A percentile compares a stretch with the other conserved stretches of the same genome.
Conservation (phyloP, 805 yeast genomes). For the Vanderwaltozyma yarrowii region DNA sequence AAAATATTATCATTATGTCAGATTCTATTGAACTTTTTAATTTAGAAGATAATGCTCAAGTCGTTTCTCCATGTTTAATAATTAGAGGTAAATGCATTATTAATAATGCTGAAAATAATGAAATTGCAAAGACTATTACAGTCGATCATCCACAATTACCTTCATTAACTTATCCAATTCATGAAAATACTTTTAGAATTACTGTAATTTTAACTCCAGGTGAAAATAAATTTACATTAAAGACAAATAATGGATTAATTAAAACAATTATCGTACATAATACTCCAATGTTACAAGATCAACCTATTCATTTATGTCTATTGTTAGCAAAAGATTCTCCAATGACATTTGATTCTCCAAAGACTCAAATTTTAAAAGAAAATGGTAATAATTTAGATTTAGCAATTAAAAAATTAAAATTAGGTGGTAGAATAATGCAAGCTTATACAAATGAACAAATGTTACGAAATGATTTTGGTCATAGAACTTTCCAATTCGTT, state of each 20-base stretch:
- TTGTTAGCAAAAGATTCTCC: slow-evolving; percentile 70
- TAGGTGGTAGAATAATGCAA: slow-evolving; percentile 82
- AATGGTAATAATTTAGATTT: slow-evolving; percentile 59
- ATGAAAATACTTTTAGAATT: slow-evolving; percentile 64
- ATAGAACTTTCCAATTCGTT: slow-evolving; percentile 62
- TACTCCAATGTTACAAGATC: slow-evolving; percentile 49
- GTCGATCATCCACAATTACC: slow-evolving; percentile 40
- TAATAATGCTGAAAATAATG: slow-evolving; percentile 8
- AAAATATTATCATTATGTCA: slow-evolving; percentile 1
- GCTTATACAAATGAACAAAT: slow-evolving; percentile 88
- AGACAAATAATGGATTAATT: slow-evolving; percentile 33
- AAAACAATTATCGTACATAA: slow-evolving; percentile 34
- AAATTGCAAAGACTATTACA: slow-evolving; percentile 35
- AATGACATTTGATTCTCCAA: slow-evolving; percentile 59
- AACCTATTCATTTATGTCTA: slow-evolving; percentile 71
- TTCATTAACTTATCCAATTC: slow-evolving; percentile 59
- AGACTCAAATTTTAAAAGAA: slow-evolving; percentile 29
- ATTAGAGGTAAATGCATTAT: slow-evolving; percentile 36
- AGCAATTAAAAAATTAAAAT: slow-evolving; percentile 63
- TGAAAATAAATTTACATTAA: slow-evolving; percentile 42
- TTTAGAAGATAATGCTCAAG: slow-evolving; percentile 25
- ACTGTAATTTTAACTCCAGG: slow-evolving; percentile 63
- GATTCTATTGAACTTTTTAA: slow-evolving; percentile 25
- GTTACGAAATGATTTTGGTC: slow-evolving; percentile 66
- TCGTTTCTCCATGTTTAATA: slow-evolving; percentile 41